Base-by-base conservation (phyloP, 306 rosid species). In the Castanopsis chinensis region DNA sequence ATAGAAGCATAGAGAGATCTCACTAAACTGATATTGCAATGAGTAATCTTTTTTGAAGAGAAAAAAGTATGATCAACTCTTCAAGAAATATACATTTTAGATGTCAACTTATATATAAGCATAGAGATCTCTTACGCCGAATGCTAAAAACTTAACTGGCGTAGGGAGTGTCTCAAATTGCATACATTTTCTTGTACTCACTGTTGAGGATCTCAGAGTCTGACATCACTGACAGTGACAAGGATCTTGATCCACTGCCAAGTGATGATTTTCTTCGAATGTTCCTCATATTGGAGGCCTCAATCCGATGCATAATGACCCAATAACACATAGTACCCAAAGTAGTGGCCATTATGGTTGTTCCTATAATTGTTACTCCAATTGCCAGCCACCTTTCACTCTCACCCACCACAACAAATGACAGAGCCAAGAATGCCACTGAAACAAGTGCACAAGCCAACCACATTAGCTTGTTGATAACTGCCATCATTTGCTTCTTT, bases 391-490 rank as follows among this genome's bases (percentile, higher is more conserved):
- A 91, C 83, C 21, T 93, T 76, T 90, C 89, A 7, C 72, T 76
- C 71, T 87, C 84, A 1, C 99, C 99, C 27, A 96, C 99, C 20
- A 96, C 99, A 2, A 96, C 87, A 74, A 96, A 96, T 5, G 98
- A 84, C 80, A 96, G 77, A 2, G 99, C 98, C 87, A 96, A 83
- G 59, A 91, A 96, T 1, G 99, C 96, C 72, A 91, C 96, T 0
- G 99, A 90, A 20, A 96, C 15, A 32, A 93, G 91, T 27, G 89
- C 96, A 72, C 99, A 96, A 55, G 98, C 98, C 55, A 96, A 45
- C 99, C 99, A 96, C 99, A 96, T 93, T 0, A 96, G 89, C 91
- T 96, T 96, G 94, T 96, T 96, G 14, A 96, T 96, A 18, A 96
- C 78, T 0, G 98, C 94, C 97, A 93, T 93, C 99, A 96, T 90